Percentiles rank a stretch among this genome's conserved stretches.
Conservation (phyloP, 129 eudicot genomes). For the Saussurea involucrata region DNA sequence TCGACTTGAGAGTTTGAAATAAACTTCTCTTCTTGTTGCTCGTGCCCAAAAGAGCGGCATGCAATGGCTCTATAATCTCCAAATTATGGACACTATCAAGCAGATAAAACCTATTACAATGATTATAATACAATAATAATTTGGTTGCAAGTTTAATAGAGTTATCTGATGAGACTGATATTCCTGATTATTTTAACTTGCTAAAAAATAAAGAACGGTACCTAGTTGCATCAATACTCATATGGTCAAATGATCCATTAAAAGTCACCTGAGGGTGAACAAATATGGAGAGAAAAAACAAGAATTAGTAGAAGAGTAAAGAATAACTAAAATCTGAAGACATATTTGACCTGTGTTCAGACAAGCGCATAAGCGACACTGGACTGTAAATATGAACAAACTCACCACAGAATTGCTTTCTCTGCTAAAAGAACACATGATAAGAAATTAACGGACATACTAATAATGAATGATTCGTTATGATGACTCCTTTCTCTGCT, state of each 20-base stretch:
- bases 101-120: background rate
- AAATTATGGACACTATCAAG: conserved; percentile 76
- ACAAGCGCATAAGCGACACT: background rate
- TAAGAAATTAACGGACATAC: conserved; percentile 36
- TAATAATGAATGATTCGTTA: conserved; percentile 77
- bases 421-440: background rate
- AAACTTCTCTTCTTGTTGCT: conserved; percentile 91
- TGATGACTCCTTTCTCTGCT: conserved; percentile 94
- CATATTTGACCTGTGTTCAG: background rate
- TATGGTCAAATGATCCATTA: conserved; percentile 97
- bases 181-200: background rate
- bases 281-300: conserved; percentile 13
- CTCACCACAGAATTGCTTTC: conserved; percentile 11
- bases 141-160: background rate
- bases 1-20: conserved; percentile 90
- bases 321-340: background rate
- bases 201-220: conserved; percentile 18
- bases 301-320: background rate
- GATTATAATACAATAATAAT: background rate
- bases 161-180: background rate
- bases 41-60: conserved; percentile 71
- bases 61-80: conserved; percentile 92
- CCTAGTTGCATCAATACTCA: conserved; percentile 99
- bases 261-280: conserved; percentile 77
- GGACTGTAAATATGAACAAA: conserved; percentile 2